Evolutionary conservation across 1,284 basidiomycete genomes (phyloP), one percentile per base, ranked within the genome.

Genomic region (Puccinia brachypodii): DNA sequence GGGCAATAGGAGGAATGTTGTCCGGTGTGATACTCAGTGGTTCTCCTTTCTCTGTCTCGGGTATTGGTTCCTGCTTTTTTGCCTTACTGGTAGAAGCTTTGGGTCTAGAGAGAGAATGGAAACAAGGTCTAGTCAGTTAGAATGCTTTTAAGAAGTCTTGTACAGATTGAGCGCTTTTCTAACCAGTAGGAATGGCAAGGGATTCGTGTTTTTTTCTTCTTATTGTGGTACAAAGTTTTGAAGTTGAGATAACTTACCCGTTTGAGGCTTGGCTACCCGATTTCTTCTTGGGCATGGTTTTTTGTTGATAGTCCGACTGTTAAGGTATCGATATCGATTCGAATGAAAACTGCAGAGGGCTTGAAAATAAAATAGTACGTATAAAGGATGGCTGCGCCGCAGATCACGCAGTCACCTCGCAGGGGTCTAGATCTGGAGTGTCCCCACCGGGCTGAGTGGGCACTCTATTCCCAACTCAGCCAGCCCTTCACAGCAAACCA

Each of bases 281-380:
- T 25, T 74, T 74, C 53, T 74, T 74, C 33, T 60, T 74, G 50
- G 72, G 50, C 72, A 74, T 74, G 4, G 14, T 40, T 50, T 38
- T 28, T 31, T 7, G 53, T 1, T n/a, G 22, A 7, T 62, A 25
- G 6, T 31, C 25, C 60, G 8, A n/a, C 2, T 22, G 31, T 11
- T 16, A 2, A 1, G 6, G 33, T 36, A 33, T 7, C 36, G 44
- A 25, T 9, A 36, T 14, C 1, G 11, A 2, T 44, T 42, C 16
- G 7, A 25, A 33, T 66, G 42, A 68, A 14, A 62, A 53, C 16
- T 53, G 14, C 16, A 22, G 50, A 53, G 50, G 7, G 50, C n/a
- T n/a, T n/a, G n/a, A n/a, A n/a, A n/a, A n/a, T n/a, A n/a, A n/a
- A n/a, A n/a, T n/a, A n/a, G n/a, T n/a, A n/a, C n/a, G n/a, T n/a